Evolutionary conservation across 192 early-diverging fungal species (phyloP).

Genomic region (Rhizophagus clarus): DNA sequence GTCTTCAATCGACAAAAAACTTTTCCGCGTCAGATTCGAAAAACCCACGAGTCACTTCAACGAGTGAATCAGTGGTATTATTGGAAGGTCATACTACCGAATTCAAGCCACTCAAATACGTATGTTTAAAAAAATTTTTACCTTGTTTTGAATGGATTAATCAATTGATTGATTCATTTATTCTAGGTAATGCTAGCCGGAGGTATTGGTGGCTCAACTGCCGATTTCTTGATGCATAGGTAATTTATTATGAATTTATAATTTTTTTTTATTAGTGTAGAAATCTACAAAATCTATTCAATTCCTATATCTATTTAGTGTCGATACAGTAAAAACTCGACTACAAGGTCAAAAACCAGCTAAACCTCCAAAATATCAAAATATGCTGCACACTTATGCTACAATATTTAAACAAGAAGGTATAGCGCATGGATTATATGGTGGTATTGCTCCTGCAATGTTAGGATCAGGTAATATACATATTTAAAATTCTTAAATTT

Average conservation of each 20-base stretch:
- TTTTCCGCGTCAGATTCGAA: neutral
- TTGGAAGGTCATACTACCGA: neutral
- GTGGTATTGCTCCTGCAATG: slow-evolving; percentile 60
- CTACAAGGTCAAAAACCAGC: slow-evolving; percentile 55
- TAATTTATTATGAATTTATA: neutral
- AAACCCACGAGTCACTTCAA: neutral
- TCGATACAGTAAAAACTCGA: slow-evolving; percentile 61
- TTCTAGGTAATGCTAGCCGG: slow-evolving; percentile 52
- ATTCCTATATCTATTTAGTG: slow-evolving; percentile 21
- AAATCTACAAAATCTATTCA: neutral
- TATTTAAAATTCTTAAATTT: no score
- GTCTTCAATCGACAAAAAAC: neutral
- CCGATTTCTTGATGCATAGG: slow-evolving; percentile 63
- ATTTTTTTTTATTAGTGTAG: neutral
- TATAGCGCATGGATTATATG: slow-evolving; percentile 52
- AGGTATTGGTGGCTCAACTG: slow-evolving; percentile 54
- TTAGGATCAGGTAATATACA: slow-evolving; percentile 42
- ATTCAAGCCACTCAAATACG: neutral
- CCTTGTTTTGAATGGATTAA: neutral
- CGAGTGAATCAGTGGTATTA: neutral
- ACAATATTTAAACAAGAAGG: slow-evolving; percentile 59
- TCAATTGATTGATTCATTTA: neutral
- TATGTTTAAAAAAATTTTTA: neutral
- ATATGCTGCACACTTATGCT: slow-evolving; percentile 60
- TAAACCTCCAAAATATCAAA: slow-evolving; percentile 53